A percentile compares a stretch with the other conserved stretches of the same genome.
Evolutionary conservation across 768 basidiomycete genomes (phyloP).

Genomic region (Xerocomus brunneocitrinus): DNA sequence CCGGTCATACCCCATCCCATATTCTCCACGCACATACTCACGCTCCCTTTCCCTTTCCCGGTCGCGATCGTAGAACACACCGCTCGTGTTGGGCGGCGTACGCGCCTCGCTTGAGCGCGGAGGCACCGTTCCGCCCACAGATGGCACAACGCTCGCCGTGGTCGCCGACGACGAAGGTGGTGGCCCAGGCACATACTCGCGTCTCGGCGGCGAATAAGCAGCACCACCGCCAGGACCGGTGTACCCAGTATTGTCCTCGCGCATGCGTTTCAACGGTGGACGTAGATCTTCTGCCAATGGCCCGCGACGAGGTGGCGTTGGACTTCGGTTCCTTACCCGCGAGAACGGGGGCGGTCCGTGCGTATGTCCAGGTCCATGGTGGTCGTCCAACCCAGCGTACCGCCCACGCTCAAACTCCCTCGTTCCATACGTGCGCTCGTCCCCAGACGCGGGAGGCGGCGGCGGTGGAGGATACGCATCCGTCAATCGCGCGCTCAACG

Average conservation of each 20-base stretch:
- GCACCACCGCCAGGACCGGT: background rate
- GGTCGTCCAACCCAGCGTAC: constrained; percentile 18
- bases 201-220: constrained; percentile 31
- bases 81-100: constrained; percentile 25
- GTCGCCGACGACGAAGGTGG: constrained; percentile 19
- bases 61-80: constrained; percentile 32
- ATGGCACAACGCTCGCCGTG: background rate
- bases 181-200: constrained; percentile 22
- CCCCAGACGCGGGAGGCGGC: background rate
- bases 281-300: constrained; percentile 35
- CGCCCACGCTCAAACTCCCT: constrained; percentile 31
- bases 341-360: constrained; percentile 18
- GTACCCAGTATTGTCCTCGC: constrained; percentile 37
- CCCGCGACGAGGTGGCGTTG: constrained; percentile 35
- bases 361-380: constrained; percentile 15
- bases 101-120: constrained; percentile 13
- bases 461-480: constrained; percentile 19
- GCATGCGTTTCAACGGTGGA: constrained; percentile 42
- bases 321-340: constrained; percentile 45
- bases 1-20: background rate
- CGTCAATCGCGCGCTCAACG: constrained; percentile 27
- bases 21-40: constrained; percentile 5
- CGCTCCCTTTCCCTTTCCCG: constrained; percentile 5
- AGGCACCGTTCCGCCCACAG: background rate
- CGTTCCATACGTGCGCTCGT: constrained; percentile 24